These are phyloP conservation scores for Calonectria multiphialidica DNA, from an alignment of 2,329 filamentous ascomycete species.

Conservation along the genomic window DNA sequence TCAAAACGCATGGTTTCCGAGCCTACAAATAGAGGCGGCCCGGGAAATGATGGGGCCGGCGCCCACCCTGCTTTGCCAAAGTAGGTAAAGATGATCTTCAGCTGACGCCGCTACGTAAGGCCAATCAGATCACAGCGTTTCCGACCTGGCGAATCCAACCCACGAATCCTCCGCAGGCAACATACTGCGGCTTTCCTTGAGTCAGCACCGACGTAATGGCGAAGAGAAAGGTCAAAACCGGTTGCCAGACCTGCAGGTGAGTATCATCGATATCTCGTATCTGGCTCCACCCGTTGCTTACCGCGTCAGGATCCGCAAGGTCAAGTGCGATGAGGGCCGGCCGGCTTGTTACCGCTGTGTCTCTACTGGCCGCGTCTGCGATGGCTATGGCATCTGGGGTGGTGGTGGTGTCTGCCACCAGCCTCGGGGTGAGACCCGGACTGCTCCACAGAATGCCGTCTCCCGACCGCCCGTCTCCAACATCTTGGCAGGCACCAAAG, in stretches of 20 bases:
- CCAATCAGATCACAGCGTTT: conserved; percentile 36
- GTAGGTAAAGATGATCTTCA: background rate
- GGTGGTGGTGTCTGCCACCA: conserved; percentile 6
- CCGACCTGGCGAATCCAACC: conserved; percentile 34
- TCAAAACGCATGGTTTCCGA: conserved; percentile 35
- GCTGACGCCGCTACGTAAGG: background rate
- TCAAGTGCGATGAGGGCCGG: conserved; percentile 49
- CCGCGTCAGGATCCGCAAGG: conserved; percentile 40
- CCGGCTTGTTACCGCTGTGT: conserved; percentile 45
- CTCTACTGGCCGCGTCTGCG: conserved; percentile 40
- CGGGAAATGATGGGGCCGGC: background rate
- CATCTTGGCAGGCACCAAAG: conserved; percentile 24
- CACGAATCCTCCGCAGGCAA: background rate
- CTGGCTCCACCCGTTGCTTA: background rate
- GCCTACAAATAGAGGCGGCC: conserved; percentile 26
- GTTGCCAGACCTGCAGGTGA: conserved; percentile 43
- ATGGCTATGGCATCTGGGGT: conserved; percentile 47
- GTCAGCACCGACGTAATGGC: background rate
- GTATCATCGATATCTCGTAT: background rate
- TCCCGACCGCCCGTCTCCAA: background rate
- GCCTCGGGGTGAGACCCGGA: no score
- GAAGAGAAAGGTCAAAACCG: conserved; percentile 36
- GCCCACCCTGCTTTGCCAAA: background rate
- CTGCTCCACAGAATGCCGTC: background rate
- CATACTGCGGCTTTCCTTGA: background rate